Conservation (phyloP, 2,329 filamentous ascomycete genomes). For the Talaromyces sp. region DNA sequence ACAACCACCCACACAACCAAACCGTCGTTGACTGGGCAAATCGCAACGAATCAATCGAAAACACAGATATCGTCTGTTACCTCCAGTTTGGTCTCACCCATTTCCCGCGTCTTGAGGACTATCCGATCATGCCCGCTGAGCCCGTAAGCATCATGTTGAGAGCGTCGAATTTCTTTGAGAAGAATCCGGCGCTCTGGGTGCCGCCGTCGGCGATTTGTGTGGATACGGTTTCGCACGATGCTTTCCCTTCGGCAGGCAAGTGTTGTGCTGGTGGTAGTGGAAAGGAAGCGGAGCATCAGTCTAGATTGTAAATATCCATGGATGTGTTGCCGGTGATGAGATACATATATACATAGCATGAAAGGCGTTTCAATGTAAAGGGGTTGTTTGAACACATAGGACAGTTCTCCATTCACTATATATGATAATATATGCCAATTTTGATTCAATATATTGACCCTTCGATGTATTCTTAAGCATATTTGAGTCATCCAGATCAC, state of each 20-base stretch:
- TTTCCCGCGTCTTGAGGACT: conserved; percentile 51
- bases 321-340: background rate
- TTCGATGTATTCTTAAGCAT: background rate
- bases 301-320: conserved; percentile 10
- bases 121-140: conserved; percentile 59
- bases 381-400: background rate
- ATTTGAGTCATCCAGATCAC: no score
- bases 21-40: conserved; percentile 38
- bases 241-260: conserved; percentile 21
- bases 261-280: conserved; percentile 2
- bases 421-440: background rate
- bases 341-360: conserved; percentile 1
- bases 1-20: conserved; percentile 33
- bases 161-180: conserved; percentile 58
- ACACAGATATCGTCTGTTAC: conserved; percentile 57
- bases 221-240: conserved; percentile 30
- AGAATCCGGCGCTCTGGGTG: conserved; percentile 59
- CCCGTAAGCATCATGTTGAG: conserved; percentile 56
- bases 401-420: background rate
- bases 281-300: conserved; percentile 2
- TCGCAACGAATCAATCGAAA: conserved; percentile 53
- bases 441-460: background rate
- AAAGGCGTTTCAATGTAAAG: background rate
- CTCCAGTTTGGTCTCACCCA: conserved; percentile 59
- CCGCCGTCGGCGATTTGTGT: conserved; percentile 32